These are phyloP conservation scores for Radiomyces spectabilis DNA, from an alignment of 192 early-diverging fungal genomes.

Conservation along the genomic window DNA sequence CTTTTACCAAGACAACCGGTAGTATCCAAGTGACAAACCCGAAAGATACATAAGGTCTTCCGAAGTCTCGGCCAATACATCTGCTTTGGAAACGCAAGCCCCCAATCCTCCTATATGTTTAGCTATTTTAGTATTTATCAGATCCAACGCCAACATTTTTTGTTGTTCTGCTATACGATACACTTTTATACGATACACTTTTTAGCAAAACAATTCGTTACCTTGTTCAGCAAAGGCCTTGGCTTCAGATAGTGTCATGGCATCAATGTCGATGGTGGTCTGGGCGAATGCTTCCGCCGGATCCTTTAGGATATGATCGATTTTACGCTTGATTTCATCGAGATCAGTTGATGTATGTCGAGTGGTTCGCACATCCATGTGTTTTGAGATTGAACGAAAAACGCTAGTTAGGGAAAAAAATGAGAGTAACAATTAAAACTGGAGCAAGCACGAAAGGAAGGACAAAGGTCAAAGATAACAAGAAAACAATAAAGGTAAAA, in stretches of 20 bases:
- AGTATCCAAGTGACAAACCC: too few species aligned
- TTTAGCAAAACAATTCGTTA: not conserved
- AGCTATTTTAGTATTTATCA: not conserved
- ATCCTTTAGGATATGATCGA: constrained; percentile 14
- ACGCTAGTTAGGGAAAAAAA: too few species aligned
- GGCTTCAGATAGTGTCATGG: constrained; percentile 6
- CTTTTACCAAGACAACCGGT: not conserved
- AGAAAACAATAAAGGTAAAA: constrained; percentile 1
- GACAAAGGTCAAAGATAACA: not conserved
- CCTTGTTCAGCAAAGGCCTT: constrained; percentile 23
- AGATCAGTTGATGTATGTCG: constrained; percentile 24
- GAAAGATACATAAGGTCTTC: constrained; percentile 39
- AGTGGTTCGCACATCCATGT: constrained; percentile 16
- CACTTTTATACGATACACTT: not conserved
- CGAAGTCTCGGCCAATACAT: constrained; percentile 26
- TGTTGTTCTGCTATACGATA: not conserved
- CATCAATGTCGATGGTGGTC: constrained; percentile 8
- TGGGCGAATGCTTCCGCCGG: not conserved
- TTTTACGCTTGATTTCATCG: constrained; percentile 17
- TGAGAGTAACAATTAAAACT: not conserved
- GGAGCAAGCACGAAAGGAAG: not conserved
- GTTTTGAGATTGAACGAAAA: too few species aligned
- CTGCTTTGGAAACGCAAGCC: constrained; percentile 32
- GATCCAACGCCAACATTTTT: too few species aligned
- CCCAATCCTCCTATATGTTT: constrained; percentile 28